Conservation (phyloP, 1,284 basidiomycete species). For the Heliocybe sulcata region DNA sequence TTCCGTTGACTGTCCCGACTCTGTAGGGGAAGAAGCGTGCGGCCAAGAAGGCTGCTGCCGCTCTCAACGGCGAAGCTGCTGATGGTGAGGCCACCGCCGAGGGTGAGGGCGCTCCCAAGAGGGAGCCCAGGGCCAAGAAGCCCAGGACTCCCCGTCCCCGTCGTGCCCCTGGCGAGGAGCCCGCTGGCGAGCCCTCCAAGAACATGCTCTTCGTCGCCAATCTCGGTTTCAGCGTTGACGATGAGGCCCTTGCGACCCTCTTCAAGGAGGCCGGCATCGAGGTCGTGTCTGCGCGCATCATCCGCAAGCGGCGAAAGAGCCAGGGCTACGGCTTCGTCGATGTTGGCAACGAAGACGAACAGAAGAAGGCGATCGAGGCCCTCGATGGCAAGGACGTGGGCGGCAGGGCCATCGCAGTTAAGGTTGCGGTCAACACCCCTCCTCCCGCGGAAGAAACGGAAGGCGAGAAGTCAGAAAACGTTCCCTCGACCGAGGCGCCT, state of each 20-base stretch:
- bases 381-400: constrained; percentile 80
- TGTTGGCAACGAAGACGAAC: constrained; percentile 76
- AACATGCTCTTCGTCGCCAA: constrained; percentile 91
- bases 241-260: constrained; percentile 65
- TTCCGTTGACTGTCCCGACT: constrained; percentile 1
- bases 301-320: constrained; percentile 76
- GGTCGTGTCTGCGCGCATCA: constrained; percentile 81
- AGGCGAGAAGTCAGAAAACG: constrained; percentile 14
- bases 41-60: constrained; percentile 22
- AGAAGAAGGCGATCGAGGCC: constrained; percentile 77
- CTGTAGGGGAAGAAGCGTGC: constrained; percentile 34
- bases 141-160: constrained; percentile 47
- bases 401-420: constrained; percentile 78
- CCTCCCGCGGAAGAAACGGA: constrained; percentile 25
- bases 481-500: constrained; percentile 18
- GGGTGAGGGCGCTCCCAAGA: constrained; percentile 28
- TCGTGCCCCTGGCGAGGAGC: constrained; percentile 69
- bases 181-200: constrained; percentile 75
- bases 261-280: constrained; percentile 80
- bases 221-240: constrained; percentile 87
- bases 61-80: constrained; percentile 18
- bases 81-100: constrained; percentile 17
- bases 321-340: constrained; percentile 96
- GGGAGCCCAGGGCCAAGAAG: constrained; percentile 54
- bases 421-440: constrained; percentile 72